Percentiles rank a stretch among this genome's conserved stretches.
Evolutionary conservation across 2,329 filamentous ascomycete species (phyloP).

Genomic region (Claviceps cyperi): DNA sequence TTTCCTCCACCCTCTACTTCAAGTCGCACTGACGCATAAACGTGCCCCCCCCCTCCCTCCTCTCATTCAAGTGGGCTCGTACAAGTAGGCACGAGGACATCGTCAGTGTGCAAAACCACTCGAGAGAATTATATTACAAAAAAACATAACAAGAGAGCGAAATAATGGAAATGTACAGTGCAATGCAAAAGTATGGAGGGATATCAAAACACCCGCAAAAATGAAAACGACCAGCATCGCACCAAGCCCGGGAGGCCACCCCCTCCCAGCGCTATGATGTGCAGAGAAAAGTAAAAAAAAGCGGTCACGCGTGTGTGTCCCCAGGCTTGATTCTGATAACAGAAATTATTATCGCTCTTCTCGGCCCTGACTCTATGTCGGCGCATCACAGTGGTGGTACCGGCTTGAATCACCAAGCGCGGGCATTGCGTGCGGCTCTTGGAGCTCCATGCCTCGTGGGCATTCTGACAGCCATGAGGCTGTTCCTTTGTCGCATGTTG

Average conservation of each 20-base stretch:
- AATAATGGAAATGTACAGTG: neutral
- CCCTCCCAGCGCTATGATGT: neutral
- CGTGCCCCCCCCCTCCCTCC: neutral
- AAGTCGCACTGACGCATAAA: neutral
- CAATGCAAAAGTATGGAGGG: slow-evolving; percentile 1
- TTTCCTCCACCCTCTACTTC: neutral
- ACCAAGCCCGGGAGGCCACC: neutral
- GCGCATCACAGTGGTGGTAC: neutral
- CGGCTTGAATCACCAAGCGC: neutral
- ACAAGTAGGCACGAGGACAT: too few species aligned
- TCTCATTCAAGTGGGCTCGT: neutral
- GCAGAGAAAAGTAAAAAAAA: neutral
- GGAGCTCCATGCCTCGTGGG: too few species aligned
- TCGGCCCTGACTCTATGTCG: neutral
- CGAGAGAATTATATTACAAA: neutral
- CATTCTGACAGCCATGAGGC: too few species aligned
- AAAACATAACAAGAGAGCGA: slow-evolving; percentile 1
- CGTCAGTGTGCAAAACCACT: too few species aligned
- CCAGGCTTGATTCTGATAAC: neutral
- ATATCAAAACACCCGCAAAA: neutral
- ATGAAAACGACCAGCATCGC: neutral
- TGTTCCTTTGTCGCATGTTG: too few species aligned
- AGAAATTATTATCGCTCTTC: neutral
- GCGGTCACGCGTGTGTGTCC: neutral
- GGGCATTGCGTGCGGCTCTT: neutral